Evolutionary conservation across 345 rosid genomes (phyloP), one percentile per base, ranked within the genome.

Genomic region (Trapa bicornis): DNA sequence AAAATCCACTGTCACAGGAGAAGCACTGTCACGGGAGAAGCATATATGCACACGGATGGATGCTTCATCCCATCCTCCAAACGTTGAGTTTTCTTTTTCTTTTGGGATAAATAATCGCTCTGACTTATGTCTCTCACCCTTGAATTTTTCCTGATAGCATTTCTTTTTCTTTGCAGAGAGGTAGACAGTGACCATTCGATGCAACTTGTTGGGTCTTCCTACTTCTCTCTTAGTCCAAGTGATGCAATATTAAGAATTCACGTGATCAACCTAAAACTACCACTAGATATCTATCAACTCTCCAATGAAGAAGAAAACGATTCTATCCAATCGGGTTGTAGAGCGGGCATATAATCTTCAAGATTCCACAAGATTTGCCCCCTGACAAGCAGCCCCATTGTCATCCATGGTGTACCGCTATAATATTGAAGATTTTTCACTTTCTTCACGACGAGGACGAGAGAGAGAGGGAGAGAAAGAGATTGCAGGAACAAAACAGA

Each of bases 111-210:
- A 54, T 22, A 35, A 54, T n/a, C 60, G 22, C 60, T 54, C 60
- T 54, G 60, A 54, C 60, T 54, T 54, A 22, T 54, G 60, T 54
- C 60, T n/a, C 60, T 54, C 35, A n/a, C 60, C 56, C 22, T 50
- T 5, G 3, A 1, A 2, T 50, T 16, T n/a, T 54, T 22, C 60
- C 60, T n/a, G 60, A 54, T 22, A n/a, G 60, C 60, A 33, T 6
- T 22, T 22, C 9, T 54, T 54, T 54, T 54, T 54, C 32, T 15
- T 4, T n/a, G 60, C 60, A 54, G 60, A 54, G 33, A 38, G 63
- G 12, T 22, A 22, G 29, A 22, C 38, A 58, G 63, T 6, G 63
- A 58, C 63, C 63, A 58, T 3, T 58, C 63, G 63, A 38, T 12
- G 37, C 38, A 58, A 33, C 63, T 33, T 33, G 35, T 58, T 58